Evolutionary conservation across 306 rosid species (phyloP).

Genomic region (Ormosia semicastrata): DNA sequence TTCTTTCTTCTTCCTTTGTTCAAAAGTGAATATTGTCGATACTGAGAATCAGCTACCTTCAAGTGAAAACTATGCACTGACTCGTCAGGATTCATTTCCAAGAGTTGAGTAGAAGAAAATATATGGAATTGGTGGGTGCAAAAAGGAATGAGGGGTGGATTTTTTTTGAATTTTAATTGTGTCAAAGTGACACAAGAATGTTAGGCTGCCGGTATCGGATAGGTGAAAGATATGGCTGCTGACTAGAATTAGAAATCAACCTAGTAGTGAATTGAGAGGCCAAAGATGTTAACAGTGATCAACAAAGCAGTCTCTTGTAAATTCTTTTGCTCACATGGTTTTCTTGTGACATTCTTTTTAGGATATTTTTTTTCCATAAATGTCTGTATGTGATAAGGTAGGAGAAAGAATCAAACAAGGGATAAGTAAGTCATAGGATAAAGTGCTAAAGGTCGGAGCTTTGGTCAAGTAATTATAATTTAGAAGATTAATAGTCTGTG

Average conservation of each 20-base stretch:
- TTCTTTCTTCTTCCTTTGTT: constrained; percentile 60
- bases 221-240: constrained; percentile 27
- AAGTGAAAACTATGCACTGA: constrained; percentile 32
- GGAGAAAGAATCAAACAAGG: constrained; percentile 18
- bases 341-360: constrained; percentile 12
- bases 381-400: neutral
- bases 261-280: neutral
- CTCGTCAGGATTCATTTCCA: constrained; percentile 45
- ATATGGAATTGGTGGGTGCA: constrained; percentile 1
- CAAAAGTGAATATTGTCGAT: constrained; percentile 47
- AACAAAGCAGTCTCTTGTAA: constrained; percentile 25
- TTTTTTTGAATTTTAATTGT: neutral
- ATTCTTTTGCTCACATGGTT: constrained; percentile 13
- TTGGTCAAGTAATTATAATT: constrained; percentile 12
- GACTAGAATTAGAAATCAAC: constrained; percentile 19
- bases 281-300: neutral
- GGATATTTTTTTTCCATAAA: neutral
- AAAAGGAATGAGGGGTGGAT: constrained; percentile 19
- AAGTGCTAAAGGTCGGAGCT: neutral
- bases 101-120: constrained; percentile 25
- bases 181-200: neutral
- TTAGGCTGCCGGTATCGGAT: neutral
- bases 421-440: constrained; percentile 9
- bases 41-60: constrained; percentile 29
- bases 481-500: constrained; percentile 1